Evolutionary conservation across 148 eudicot species (phyloP).

Genomic region (Rhododendron mucronatum): DNA sequence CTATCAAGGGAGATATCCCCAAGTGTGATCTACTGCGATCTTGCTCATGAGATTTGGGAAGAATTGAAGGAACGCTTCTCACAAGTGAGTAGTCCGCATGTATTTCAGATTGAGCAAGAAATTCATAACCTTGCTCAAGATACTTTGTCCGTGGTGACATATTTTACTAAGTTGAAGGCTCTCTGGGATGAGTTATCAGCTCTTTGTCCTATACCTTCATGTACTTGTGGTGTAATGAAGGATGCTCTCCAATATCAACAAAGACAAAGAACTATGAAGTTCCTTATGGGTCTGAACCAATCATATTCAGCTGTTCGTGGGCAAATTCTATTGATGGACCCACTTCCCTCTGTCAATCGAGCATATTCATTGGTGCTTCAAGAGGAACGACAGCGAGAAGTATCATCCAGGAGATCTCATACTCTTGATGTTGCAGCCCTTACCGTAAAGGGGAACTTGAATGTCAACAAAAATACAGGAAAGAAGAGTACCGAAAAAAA

Average conservation of each 20-base stretch:
- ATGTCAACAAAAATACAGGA: background rate
- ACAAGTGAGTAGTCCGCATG: background rate
- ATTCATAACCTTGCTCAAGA: background rate
- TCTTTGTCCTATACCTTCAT: background rate
- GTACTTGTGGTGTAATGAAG: background rate
- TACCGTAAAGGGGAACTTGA: background rate
- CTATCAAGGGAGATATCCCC: background rate
- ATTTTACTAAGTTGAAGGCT: background rate
- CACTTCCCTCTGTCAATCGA: background rate
- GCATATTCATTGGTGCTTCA: background rate
- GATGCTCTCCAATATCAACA: background rate
- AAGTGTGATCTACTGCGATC: background rate
- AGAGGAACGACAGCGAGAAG: background rate
- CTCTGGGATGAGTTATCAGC: background rate
- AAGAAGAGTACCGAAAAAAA: background rate
- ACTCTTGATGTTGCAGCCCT: background rate
- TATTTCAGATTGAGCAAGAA: background rate
- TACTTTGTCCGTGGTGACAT: background rate
- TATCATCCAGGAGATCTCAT: background rate
- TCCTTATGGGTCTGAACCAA: background rate
- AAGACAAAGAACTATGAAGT: background rate
- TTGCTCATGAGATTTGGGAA: background rate
- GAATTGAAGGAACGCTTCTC: background rate
- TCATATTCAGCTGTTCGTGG: background rate
- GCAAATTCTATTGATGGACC: background rate